Evolutionary conservation across 768 basidiomycete genomes (phyloP).

Genomic region (Amanita rimosa): DNA sequence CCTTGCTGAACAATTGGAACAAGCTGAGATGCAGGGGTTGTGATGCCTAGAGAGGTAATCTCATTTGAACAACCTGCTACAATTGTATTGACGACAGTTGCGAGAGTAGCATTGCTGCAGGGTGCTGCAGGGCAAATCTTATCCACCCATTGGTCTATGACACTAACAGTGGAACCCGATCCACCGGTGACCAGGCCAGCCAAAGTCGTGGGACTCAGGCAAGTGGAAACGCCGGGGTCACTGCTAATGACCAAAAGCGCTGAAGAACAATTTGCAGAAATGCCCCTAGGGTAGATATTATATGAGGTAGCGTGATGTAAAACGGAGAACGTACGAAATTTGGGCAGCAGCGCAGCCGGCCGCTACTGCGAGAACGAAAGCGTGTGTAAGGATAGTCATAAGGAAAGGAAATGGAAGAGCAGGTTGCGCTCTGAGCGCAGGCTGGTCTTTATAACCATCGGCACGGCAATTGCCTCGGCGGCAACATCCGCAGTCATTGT

Average conservation of each 20-base stretch:
- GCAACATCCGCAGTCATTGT: background rate
- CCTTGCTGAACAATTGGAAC: constrained; percentile 31
- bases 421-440: background rate
- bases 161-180: background rate
- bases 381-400: constrained; percentile 8
- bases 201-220: constrained; percentile 37
- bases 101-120: constrained; percentile 52
- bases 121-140: constrained; percentile 12
- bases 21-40: constrained; percentile 15
- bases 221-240: constrained; percentile 31
- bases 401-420: constrained; percentile 10
- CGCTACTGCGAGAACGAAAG: constrained; percentile 15
- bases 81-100: constrained; percentile 40
- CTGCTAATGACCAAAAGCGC: constrained; percentile 34
- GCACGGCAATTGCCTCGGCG: background rate
- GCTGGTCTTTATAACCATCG: background rate
- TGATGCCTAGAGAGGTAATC: constrained; percentile 17
- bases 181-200: constrained; percentile 1
- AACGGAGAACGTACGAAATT: constrained; percentile 21
- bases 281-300: constrained; percentile 12
- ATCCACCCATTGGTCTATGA: constrained; percentile 4
- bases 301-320: background rate
- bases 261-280: constrained; percentile 38
- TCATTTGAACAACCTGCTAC: constrained; percentile 35
- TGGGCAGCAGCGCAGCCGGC: constrained; percentile 30